Evolutionary conservation across 192 early-diverging fungal genomes (phyloP).

Genomic region (Phlyctochytrium arcticum): DNA sequence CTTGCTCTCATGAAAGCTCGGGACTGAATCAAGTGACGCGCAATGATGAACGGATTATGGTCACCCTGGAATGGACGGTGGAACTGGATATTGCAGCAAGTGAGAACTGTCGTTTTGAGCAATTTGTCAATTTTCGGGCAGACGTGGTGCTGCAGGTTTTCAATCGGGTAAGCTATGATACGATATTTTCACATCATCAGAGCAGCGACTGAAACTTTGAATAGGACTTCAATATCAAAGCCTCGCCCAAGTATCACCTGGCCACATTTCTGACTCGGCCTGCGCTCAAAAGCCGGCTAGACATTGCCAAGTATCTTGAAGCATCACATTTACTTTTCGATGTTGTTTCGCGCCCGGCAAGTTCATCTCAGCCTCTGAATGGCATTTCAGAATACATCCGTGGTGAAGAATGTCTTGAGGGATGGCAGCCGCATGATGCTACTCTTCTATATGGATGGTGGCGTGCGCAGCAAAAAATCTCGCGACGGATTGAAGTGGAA

Average conservation of each 20-base stretch:
- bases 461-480: background rate
- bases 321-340: no score
- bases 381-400: slow-evolving; percentile 35
- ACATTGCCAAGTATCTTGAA: no score
- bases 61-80: slow-evolving; percentile 27
- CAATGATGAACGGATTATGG: background rate
- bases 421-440: slow-evolving; percentile 25
- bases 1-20: slow-evolving; percentile 17
- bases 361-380: no score
- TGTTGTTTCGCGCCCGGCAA: no score
- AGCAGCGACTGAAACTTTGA: no score
- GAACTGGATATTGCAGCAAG: slow-evolving; percentile 27
- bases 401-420: slow-evolving; percentile 30
- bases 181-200: no score
- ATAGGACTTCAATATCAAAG: no score
- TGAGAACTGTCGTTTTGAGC: background rate
- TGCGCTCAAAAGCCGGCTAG: no score
- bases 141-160: background rate
- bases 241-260: no score
- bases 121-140: background rate
- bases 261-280: no score
- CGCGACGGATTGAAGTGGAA: slow-evolving; percentile 21
- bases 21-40: slow-evolving; percentile 24
- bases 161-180: slow-evolving; percentile 12
- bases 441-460: slow-evolving; percentile 25